Evolutionary conservation across 306 rosid genomes (phyloP), one percentile per base, ranked within the genome.

Genomic region (Purshia tridentata): DNA sequence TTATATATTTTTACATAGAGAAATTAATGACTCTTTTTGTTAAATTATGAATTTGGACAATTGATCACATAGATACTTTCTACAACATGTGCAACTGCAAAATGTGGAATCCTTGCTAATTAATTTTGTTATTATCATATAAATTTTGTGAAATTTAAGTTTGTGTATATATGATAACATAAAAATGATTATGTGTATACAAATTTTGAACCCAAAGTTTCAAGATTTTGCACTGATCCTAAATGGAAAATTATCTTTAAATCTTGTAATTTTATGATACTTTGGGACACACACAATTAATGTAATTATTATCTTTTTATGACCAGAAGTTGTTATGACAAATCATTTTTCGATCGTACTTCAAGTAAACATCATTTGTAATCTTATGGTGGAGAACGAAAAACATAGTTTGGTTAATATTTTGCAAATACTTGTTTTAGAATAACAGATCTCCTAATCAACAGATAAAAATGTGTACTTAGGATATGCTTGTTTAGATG

Each of bases 261-360:
- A 59, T 59, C 19, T 59, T 35, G 13, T 23, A 6, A 59, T 59
- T 14, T 2, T 15, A 29, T 61, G 48, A 39, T 62, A 16, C n/a
- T 53, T 67, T 49, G 44, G 48, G 58, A 15, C 58, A 67, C 56
- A 67, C 35, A 29, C 35, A 29, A 67, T 29, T 23, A 40, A 40
- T 15, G 15, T 9, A 39, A 62, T 10, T 44, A 12, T 12, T 29
- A 13, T 57, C 8, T 15, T 41, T 41, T 5, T 15, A 75, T 55
- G 19, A 66, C 46, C n/a, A 46, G 23, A 35, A 6, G 49, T 60
- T 29, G n/a, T 55, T 46, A 44, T 12, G 47, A 12, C 42, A 22
- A 22, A 53, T 64, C 9, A 74, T 57, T 14, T 65, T 16, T 53
- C n/a, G 2, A n/a, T 23, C 44, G 50, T 48, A 66, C 67, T 66